A percentile compares a stretch with the other conserved stretches of the same genome.
Evolutionary conservation across 2,329 filamentous ascomycete species (phyloP).

Genomic region (Sporothrix luriei): DNA sequence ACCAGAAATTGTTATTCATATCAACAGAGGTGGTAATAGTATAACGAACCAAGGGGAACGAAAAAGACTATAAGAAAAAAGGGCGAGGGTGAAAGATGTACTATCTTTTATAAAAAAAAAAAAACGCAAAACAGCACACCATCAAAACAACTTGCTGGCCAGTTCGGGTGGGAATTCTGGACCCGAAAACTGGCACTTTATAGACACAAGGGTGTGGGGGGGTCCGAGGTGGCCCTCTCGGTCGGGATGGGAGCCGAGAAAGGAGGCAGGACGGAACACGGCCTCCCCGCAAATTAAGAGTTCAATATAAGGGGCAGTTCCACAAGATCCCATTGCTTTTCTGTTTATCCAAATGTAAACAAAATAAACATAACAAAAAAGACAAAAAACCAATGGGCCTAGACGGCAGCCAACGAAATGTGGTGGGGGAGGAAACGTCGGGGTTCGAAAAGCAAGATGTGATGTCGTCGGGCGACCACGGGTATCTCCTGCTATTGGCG

Average conservation of each 20-base stretch:
- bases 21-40: slow-evolving; percentile 28
- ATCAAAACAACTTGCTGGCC: slow-evolving; percentile 11
- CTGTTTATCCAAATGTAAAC: not conserved
- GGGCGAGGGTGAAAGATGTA: slow-evolving; percentile 16
- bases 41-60: slow-evolving; percentile 27
- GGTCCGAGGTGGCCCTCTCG: not conserved
- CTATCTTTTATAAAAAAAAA: not conserved
- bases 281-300: slow-evolving; percentile 5
- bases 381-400: not conserved
- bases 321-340: slow-evolving; percentile 11
- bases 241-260: not conserved
- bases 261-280: not conserved
- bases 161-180: not conserved
- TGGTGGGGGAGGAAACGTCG: not conserved
- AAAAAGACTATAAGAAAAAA: slow-evolving; percentile 27
- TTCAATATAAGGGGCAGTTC: slow-evolving; percentile 4
- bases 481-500: not conserved
- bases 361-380: not conserved
- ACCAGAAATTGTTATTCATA: slow-evolving; percentile 10
- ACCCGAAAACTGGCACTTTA: slow-evolving; percentile 9
- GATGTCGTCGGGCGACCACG: not conserved
- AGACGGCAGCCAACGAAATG: slow-evolving; percentile 4
- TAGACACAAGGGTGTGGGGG: slow-evolving; percentile 11
- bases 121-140: slow-evolving; percentile 1
- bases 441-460: not conserved